Conservation (phyloP, 176 grass and related monocot genomes). For the Hordeum marinum region DNA sequence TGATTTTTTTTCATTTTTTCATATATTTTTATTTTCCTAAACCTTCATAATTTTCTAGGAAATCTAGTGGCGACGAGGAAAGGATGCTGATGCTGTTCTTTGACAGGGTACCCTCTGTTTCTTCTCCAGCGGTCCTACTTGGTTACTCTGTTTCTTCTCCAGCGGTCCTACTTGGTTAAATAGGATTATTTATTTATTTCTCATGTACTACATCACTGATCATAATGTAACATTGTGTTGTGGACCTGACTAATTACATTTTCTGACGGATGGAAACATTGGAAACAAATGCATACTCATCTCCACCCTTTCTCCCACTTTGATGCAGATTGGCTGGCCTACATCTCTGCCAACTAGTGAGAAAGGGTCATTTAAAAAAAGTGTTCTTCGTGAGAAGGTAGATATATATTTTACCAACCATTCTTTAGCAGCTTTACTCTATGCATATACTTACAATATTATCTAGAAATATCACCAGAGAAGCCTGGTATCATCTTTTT, state of each 20-base stretch:
- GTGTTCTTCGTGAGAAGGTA: conserved; percentile 82
- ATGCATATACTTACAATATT: not conserved
- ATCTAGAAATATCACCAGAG: not conserved
- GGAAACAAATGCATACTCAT: not conserved
- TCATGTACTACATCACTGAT: not conserved
- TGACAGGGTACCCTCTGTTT: conserved; percentile 56
- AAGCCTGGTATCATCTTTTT: not conserved
- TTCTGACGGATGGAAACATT: not conserved
- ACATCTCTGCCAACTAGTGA: conserved; percentile 88
- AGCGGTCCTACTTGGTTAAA: not conserved
- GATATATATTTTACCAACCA: not conserved
- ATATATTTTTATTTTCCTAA: conserved; percentile 25
- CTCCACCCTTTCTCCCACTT: not conserved
- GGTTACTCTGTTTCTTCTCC: not conserved
- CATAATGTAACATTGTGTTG: conserved; percentile 1
- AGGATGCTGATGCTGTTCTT: conserved; percentile 88
- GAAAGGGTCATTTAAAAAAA: conserved; percentile 90
- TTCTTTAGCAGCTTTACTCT: conserved; percentile 4
- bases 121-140: not conserved
- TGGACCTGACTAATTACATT: not conserved
- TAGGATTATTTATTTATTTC: not conserved
- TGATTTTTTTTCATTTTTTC: not conserved
- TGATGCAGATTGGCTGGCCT: conserved; percentile 91
- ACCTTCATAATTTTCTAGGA: conserved; percentile 49
- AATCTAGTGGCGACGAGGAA: conserved; percentile 81